These are phyloP conservation scores for Polytolypa hystricis DNA, from an alignment of 2,329 filamentous ascomycete genomes.

Conservation along the genomic window DNA sequence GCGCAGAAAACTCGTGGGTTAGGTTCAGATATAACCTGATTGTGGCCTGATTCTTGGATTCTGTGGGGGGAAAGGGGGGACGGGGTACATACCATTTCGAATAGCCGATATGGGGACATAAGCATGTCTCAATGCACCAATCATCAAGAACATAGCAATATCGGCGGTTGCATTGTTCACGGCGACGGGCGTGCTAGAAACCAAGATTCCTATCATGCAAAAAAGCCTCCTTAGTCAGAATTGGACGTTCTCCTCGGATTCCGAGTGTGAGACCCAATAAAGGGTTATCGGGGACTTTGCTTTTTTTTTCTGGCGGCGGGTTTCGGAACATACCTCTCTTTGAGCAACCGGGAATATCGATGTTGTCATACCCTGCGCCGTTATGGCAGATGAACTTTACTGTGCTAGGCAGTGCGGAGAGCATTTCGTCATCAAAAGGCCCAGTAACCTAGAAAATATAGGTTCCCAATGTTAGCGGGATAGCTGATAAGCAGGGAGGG, in stretches of 20 bases:
- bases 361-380: constrained; percentile 51
- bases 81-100: constrained; percentile 23
- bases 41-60: no score
- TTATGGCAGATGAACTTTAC: constrained; percentile 43
- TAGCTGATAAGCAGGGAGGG: no score
- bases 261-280: no score
- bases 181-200: constrained; percentile 37
- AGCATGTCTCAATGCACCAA: constrained; percentile 35
- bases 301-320: no score
- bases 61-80: background rate
- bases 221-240: background rate
- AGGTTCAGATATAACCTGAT: no score
- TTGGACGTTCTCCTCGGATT: background rate
- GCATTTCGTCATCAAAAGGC: constrained; percentile 39
- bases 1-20: background rate
- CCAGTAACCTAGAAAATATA: constrained; percentile 33
- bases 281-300: background rate
- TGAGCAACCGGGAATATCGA: constrained; percentile 45
- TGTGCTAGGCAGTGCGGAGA: constrained; percentile 34
- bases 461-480: no score
- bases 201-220: constrained; percentile 27
- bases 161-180: constrained; percentile 39
- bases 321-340: constrained; percentile 21
- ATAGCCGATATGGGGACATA: constrained; percentile 32
- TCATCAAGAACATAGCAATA: constrained; percentile 37